Base-by-base conservation (phyloP, 495 filamentous ascomycete genomes). In the Pseudevernia furfuracea region DNA sequence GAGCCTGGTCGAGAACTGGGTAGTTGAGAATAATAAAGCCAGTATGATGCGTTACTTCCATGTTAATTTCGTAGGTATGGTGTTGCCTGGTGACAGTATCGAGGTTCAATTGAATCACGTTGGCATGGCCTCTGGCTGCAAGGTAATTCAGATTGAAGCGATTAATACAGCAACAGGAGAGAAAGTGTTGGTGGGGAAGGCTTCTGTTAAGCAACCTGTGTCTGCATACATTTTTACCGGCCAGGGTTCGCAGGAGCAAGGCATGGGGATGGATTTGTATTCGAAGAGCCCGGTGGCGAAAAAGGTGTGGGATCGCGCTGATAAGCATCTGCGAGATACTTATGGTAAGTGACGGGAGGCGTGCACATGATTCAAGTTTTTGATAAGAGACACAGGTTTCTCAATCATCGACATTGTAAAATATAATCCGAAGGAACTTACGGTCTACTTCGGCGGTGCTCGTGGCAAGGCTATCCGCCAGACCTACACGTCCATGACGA, bases 201-300 rank as follows among this genome's bases (percentile, higher is more conserved):
- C 76, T 1, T 71, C 74, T 46, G 62, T 79, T 5, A 72, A 76
- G n/a, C 74, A 76, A 48, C 64, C 68, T 9, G 53, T 34, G 6
- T 76, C 78, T 3, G 76, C 74, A 5, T 79, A 78, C 66, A 37
- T 80, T 19, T 80, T 80, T 57, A 77, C 75, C 5, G 78, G 78
- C 7, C 78, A 80, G 59, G 78, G 78, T 3, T 75, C 72, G 43
- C 78, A 80, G 60, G 66, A 70, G 49, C 67, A 64, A 34, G 68
- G 67, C 11, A 80, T 80, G 78, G 78, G 78, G 1, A 78, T 79
- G 76, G 72, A 73, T 17, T 60, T 78, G 15, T 78, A 78, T 60
- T 68, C 65, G 3, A 61, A 60, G 9, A 78, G 76, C 59, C 15
- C 63, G 7, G 71, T 67, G 0, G 78, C 75, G 4, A 69, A 69